Percentiles rank a stretch among this genome's conserved stretches.
phyloP scores from a whole-genome alignment of 768 basidiomycete species.

The Suillus bovinus region DNA sequence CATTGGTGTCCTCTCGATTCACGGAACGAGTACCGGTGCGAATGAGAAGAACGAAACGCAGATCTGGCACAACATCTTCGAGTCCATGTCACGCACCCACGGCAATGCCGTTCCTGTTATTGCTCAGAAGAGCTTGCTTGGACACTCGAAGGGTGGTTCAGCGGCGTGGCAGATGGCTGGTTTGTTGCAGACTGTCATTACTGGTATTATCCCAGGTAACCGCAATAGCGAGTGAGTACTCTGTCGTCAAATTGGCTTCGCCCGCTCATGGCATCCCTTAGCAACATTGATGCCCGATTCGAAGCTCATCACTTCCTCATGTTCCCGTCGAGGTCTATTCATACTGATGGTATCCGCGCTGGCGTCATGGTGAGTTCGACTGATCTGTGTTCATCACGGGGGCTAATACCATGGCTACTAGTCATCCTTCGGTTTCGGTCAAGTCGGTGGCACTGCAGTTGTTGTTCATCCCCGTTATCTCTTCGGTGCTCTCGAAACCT shows the following conservation, averaged over 20 bases:
- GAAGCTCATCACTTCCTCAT: slow-evolving; percentile 86
- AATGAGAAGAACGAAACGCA: slow-evolving; percentile 98
- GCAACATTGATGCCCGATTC: slow-evolving; percentile 93
- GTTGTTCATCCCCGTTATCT: slow-evolving; percentile 91
- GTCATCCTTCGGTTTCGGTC: slow-evolving; percentile 98
- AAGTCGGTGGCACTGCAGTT: slow-evolving; percentile 92
- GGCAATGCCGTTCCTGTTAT: slow-evolving; percentile 98
- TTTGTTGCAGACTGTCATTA: slow-evolving; percentile 79
- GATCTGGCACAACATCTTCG: slow-evolving; percentile 95
- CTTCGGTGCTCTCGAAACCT: slow-evolving; percentile 78
- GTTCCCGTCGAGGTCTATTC: slow-evolving; percentile 97
- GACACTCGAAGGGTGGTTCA: slow-evolving; percentile 98
- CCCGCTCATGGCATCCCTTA: slow-evolving; percentile 28
- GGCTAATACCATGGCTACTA: slow-evolving; percentile 28
- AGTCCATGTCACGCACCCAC: slow-evolving; percentile 81
- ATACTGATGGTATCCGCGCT: slow-evolving; percentile 89
- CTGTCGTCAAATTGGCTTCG: not conserved
- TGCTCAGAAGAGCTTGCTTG: slow-evolving; percentile 96
- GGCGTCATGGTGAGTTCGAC: slow-evolving; percentile 71
- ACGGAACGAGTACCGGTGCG: slow-evolving; percentile 85
- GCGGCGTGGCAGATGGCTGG: slow-evolving; percentile 98
- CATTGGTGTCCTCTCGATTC: slow-evolving; percentile 86
- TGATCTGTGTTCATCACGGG: not conserved
- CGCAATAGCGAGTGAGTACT: slow-evolving; percentile 88
- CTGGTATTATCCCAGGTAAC: slow-evolving; percentile 92